Conservation (phyloP, 371 early-diverging fungal species). For the Rhizomucor pusillus region DNA sequence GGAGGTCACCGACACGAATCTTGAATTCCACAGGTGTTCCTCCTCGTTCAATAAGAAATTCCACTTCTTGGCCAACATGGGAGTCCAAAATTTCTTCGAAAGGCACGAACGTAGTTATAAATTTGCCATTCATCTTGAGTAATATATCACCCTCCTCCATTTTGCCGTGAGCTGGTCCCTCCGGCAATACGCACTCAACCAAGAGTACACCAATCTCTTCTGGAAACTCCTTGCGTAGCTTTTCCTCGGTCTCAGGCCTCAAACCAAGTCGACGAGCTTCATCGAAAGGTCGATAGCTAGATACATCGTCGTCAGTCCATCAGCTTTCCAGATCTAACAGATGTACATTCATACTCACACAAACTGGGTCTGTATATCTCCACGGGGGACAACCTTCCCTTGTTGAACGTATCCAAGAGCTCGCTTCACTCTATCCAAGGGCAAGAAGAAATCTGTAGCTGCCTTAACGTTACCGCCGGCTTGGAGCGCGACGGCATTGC, state of each 20-base stretch:
- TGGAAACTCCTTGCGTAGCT: constrained; percentile 63
- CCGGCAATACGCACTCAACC: constrained; percentile 78
- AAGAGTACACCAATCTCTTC: constrained; percentile 89
- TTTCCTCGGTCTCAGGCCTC: constrained; percentile 64
- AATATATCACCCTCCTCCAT: constrained; percentile 89
- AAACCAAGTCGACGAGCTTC: constrained; percentile 76
- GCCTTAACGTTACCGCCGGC: constrained; percentile 82
- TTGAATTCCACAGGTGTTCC: constrained; percentile 63
- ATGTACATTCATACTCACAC: constrained; percentile 34
- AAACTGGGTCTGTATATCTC: constrained; percentile 87
- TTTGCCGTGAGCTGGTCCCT: constrained; percentile 73
- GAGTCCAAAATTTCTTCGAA: constrained; percentile 78
- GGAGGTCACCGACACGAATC: constrained; percentile 67
- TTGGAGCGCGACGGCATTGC: constrained; percentile 90
- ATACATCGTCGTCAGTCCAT: neutral
- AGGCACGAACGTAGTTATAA: constrained; percentile 84
- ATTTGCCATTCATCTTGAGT: constrained; percentile 72
- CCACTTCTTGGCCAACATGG: constrained; percentile 68
- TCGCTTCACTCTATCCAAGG: constrained; percentile 78
- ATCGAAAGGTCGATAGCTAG: constrained; percentile 67
- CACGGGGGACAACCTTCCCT: constrained; percentile 75
- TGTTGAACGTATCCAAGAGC: constrained; percentile 73
- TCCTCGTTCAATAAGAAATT: constrained; percentile 70
- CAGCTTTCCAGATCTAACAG: neutral
- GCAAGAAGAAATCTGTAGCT: constrained; percentile 93